phyloP scores from a whole-genome alignment of 2,329 filamentous ascomycete genomes.

The Thielaviopsis ethacetica region DNA sequence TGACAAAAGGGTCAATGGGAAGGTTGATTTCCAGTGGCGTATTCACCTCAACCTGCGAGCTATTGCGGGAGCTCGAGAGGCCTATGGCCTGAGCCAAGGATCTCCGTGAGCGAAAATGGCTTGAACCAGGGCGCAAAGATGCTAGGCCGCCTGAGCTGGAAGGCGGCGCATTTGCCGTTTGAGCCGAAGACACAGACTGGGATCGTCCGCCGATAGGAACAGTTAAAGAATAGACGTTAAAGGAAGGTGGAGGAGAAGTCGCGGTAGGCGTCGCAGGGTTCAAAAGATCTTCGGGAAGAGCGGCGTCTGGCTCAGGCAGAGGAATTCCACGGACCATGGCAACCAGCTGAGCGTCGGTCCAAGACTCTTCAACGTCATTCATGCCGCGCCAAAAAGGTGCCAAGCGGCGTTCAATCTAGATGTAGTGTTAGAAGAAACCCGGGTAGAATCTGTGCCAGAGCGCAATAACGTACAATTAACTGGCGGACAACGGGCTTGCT shows the following conservation, averaged over 20 bases:
- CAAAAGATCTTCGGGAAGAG: slow-evolving; percentile 46
- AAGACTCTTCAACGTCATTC: slow-evolving; percentile 72
- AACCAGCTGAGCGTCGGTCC: slow-evolving; percentile 92
- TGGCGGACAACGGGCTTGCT: slow-evolving; percentile 78
- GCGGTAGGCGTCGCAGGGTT: slow-evolving; percentile 30
- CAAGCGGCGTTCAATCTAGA: slow-evolving; percentile 74
- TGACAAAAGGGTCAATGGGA: slow-evolving; percentile 71
- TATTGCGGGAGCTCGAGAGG: slow-evolving; percentile 49
- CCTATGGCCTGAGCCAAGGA: slow-evolving; percentile 71
- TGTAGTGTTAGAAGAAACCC: slow-evolving; percentile 6
- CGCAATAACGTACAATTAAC: slow-evolving; percentile 50
- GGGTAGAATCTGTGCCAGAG: not conserved
- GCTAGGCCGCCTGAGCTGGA: slow-evolving; percentile 27
- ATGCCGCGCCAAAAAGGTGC: slow-evolving; percentile 94
- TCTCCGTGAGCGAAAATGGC: slow-evolving; percentile 52
- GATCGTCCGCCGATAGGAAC: slow-evolving; percentile 66
- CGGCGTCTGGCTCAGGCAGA: slow-evolving; percentile 69
- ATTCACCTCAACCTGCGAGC: slow-evolving; percentile 49
- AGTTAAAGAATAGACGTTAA: slow-evolving; percentile 54
- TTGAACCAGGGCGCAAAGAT: slow-evolving; percentile 47
- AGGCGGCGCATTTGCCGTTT: slow-evolving; percentile 13
- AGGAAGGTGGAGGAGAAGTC: slow-evolving; percentile 30
- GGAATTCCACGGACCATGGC: slow-evolving; percentile 72
- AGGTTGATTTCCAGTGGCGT: slow-evolving; percentile 62
- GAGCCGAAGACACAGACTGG: slow-evolving; percentile 62